These are phyloP conservation scores for Citrullus colocynthis DNA, from an alignment of 306 rosid genomes.

Conservation along the genomic window DNA sequence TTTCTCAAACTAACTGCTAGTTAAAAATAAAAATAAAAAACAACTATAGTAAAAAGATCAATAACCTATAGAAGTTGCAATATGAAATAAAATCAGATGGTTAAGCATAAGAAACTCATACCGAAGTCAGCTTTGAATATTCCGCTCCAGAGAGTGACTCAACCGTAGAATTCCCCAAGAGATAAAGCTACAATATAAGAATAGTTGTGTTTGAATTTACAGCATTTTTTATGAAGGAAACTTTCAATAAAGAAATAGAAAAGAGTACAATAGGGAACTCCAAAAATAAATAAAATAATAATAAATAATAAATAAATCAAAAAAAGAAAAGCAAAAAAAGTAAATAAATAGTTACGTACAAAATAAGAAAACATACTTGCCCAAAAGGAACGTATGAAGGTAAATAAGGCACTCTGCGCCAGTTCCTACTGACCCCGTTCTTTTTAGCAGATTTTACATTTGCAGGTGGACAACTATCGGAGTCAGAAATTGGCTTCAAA, in stretches of 20 bases:
- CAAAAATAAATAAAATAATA: not conserved
- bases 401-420: conserved; percentile 79
- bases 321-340: not conserved
- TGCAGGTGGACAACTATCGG: conserved; percentile 23
- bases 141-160: conserved; percentile 88
- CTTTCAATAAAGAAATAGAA: not conserved
- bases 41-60: not conserved
- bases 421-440: conserved; percentile 40
- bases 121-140: conserved; percentile 95
- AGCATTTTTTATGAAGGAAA: not conserved
- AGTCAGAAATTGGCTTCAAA: conserved; percentile 68
- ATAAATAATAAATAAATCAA: not conserved
- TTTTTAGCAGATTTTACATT: conserved; percentile 40
- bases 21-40: too few species aligned
- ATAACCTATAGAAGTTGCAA: not conserved
- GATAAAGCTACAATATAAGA: conserved; percentile 59
- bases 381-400: conserved; percentile 98
- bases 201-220: conserved; percentile 7
- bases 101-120: conserved; percentile 51
- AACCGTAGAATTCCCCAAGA: conserved; percentile 70
- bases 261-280: not conserved
- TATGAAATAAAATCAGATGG: conserved; percentile 4
- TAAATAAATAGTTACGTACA: not conserved
- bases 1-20: too few species aligned
- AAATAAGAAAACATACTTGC: conserved; percentile 36